Conservation (phyloP, 257 asterid genomes). For the Anisodus tanguticus region DNA sequence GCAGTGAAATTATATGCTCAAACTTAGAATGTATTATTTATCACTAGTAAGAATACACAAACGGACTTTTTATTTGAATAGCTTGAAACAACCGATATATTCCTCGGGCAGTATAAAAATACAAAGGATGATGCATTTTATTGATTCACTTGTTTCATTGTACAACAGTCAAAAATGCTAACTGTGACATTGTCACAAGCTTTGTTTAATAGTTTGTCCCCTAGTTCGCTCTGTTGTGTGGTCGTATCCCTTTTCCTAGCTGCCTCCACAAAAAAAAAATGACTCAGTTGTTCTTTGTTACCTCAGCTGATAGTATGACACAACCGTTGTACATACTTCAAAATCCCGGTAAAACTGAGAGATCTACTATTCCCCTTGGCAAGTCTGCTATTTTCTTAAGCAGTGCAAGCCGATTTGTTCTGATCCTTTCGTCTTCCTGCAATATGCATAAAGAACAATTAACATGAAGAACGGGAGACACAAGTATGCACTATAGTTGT, state of each 20-base stretch:
- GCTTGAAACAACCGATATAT: not conserved
- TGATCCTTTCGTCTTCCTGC: constrained; percentile 88
- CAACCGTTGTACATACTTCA: constrained; percentile 30
- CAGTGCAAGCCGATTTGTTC: constrained; percentile 87
- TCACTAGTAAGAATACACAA: no score
- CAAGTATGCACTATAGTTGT: not conserved
- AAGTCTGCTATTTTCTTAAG: constrained; percentile 72
- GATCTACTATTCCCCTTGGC: constrained; percentile 92
- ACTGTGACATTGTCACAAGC: not conserved
- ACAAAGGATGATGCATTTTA: not conserved
- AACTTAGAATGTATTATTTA: no score
- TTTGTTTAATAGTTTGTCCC: not conserved
- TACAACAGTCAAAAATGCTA: not conserved
- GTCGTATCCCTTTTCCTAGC: not conserved
- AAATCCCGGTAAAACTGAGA: constrained; percentile 72
- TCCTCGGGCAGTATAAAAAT: not conserved
- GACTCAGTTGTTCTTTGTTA: not conserved
- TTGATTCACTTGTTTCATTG: not conserved
- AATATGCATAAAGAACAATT: constrained; percentile 22
- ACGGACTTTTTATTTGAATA: not conserved
- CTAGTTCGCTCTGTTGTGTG: not conserved
- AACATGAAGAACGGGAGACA: not conserved
- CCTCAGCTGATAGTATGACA: constrained; percentile 8
- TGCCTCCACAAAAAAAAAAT: not conserved
- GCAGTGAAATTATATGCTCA: no score